Evolutionary conservation across 306 rosid species (phyloP).

Genomic region (Quercus aquifolioides): DNA sequence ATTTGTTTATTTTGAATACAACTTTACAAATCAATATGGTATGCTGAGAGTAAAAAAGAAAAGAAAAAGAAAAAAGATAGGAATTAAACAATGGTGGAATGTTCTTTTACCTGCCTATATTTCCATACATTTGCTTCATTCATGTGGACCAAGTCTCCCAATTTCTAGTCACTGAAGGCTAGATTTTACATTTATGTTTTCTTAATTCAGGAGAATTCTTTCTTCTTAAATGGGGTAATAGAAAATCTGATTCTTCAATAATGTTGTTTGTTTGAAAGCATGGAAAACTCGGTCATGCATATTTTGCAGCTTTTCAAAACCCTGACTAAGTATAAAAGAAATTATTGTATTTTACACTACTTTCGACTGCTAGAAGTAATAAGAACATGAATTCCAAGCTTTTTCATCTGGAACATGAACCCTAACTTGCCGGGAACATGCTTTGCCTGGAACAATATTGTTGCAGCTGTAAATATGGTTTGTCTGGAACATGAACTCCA

Average conservation of each 20-base stretch:
- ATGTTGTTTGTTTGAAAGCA: not conserved
- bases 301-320: not conserved
- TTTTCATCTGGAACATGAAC: too few relatives aligned
- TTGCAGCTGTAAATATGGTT: not conserved
- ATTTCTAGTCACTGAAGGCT: not conserved
- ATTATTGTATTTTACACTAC: not conserved
- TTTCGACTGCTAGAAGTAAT: not conserved
- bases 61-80: not conserved
- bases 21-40: not conserved
- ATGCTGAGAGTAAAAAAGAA: not conserved
- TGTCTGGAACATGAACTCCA: not conserved
- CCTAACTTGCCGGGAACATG: too few relatives aligned
- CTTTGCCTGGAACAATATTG: not conserved
- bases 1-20: not conserved
- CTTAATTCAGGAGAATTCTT: not conserved
- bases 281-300: not conserved
- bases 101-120: not conserved
- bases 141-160: not conserved
- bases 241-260: not conserved
- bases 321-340: not conserved
- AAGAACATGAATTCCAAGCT: too few relatives aligned
- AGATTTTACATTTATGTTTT: not conserved
- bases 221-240: not conserved
- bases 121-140: not conserved
- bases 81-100: not conserved